phyloP scores from a whole-genome alignment of 768 basidiomycete genomes.

The Naganishia vishniacii region DNA sequence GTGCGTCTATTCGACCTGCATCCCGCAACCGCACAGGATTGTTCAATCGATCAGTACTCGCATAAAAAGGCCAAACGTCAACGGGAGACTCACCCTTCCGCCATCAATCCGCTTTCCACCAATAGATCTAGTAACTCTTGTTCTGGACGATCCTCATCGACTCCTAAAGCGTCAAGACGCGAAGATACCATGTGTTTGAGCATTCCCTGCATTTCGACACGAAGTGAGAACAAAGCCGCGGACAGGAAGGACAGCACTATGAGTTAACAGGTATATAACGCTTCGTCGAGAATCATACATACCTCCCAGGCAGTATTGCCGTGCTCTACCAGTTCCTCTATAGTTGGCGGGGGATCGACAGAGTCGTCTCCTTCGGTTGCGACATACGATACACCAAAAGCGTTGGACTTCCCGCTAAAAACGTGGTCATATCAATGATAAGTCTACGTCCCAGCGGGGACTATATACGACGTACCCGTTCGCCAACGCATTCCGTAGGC shows the following conservation, averaged over 20 bases:
- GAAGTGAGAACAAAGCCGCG: background rate
- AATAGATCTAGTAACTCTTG: slow-evolving; percentile 78
- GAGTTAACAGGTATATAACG: background rate
- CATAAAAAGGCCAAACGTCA: slow-evolving; percentile 58
- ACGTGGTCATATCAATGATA: background rate
- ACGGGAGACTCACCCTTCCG: slow-evolving; percentile 55
- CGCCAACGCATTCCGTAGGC: slow-evolving; percentile 43
- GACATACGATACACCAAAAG: slow-evolving; percentile 43
- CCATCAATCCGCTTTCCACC: slow-evolving; percentile 80
- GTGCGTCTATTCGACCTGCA: slow-evolving; percentile 25
- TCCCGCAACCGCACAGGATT: slow-evolving; percentile 18
- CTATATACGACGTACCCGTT: slow-evolving; percentile 36
- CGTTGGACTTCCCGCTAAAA: slow-evolving; percentile 6
- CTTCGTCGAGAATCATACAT: background rate
- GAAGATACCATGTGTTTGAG: slow-evolving; percentile 98
- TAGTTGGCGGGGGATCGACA: slow-evolving; percentile 23
- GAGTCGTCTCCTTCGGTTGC: slow-evolving; percentile 23
- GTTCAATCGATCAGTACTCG: slow-evolving; percentile 3
- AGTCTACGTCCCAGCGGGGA: background rate
- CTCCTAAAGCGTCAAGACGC: slow-evolving; percentile 58
- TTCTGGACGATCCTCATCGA: slow-evolving; percentile 68
- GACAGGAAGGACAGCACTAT: background rate
- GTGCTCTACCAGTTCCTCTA: slow-evolving; percentile 34
- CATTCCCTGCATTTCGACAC: slow-evolving; percentile 63
- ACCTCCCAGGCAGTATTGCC: slow-evolving; percentile 46